phyloP scores from a whole-genome alignment of 1,284 basidiomycete genomes.

The Lentinula novae-zelandiae region DNA sequence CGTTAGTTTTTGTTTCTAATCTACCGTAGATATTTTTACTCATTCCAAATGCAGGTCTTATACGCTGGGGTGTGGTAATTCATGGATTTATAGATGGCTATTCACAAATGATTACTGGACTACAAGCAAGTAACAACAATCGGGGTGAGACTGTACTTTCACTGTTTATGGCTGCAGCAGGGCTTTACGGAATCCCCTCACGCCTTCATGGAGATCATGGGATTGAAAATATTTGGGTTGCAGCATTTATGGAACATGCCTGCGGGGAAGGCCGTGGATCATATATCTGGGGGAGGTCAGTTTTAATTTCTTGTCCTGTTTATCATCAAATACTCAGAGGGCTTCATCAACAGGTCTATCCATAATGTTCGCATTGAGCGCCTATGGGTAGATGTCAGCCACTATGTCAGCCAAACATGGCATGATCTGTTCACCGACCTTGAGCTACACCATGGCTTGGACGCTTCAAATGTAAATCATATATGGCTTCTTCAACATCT shows the following conservation, averaged over 20 bases:
- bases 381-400: conserved; percentile 10
- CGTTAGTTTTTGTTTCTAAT: background rate
- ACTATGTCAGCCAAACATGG: background rate
- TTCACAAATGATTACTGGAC: conserved; percentile 6
- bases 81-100: conserved; percentile 15
- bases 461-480: background rate
- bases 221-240: too few relatives aligned
- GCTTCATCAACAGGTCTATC: background rate
- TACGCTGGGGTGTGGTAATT: conserved; percentile 11
- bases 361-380: conserved; percentile 11
- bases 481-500: conserved; percentile 20
- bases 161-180: conserved; percentile 20
- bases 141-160: conserved; percentile 20
- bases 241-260: conserved; percentile 12
- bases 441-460: conserved; percentile 4
- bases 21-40: background rate
- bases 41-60: conserved; percentile 1
- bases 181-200: conserved; percentile 19
- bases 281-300: conserved; percentile 24
- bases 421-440: conserved; percentile 4
- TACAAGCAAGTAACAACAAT: conserved; percentile 12
- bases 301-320: background rate
- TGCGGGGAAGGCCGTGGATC: conserved; percentile 18
- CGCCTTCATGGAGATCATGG: conserved; percentile 23
- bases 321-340: background rate